Evolutionary conservation across 1,139 yeast species (phyloP), one percentile per base, ranked within the genome.

Genomic region (Hyphopichia buzzinii): DNA sequence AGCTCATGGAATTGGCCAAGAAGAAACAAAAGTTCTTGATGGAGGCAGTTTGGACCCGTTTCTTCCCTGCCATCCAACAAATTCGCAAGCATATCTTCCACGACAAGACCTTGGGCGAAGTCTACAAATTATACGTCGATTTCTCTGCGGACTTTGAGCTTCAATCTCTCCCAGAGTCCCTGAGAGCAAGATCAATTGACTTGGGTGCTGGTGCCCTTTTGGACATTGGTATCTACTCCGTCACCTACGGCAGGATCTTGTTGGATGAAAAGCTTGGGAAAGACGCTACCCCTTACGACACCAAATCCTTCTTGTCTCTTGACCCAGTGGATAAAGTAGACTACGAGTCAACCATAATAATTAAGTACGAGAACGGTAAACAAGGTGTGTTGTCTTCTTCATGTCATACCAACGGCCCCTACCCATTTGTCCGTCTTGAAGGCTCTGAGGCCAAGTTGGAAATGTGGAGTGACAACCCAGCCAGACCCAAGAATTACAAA

Each of bases 31-130:
- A 71, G 35, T 79, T 74, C 46, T 59, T 79, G 37, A 74, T 80
- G 83, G 86, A 80, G 51, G 85, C 77, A 3, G 72, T 79, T 37
- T 80, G 86, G 86, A 75, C 84, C 2, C 62, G 84, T 34, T 79
- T 74, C 50, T 74, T 79, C 62, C 85, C 85, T 2, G 48, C 75
- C 14, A 61, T 72, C 26, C 39, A 51, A 17, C 61, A 61, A 21
- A 56, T 77, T 37, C 60, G 67, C 41, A 41, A 62, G 25, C 55
- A 64, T 39, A 49, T 79, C 23, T 73, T 68, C 44, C 62, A 67
- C 19, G 70, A 76, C 22, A 59, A 65, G 40, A 56, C 64, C 11
- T 50, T 79, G 40, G 84, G 84, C 3, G 68, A 66, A 13, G 56
- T 76, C 13, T 57, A 60, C 43, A 57, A 79, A 21, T 55, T 77